Base-by-base conservation (phyloP, 306 rosid genomes). In the Fagus crenata region DNA sequence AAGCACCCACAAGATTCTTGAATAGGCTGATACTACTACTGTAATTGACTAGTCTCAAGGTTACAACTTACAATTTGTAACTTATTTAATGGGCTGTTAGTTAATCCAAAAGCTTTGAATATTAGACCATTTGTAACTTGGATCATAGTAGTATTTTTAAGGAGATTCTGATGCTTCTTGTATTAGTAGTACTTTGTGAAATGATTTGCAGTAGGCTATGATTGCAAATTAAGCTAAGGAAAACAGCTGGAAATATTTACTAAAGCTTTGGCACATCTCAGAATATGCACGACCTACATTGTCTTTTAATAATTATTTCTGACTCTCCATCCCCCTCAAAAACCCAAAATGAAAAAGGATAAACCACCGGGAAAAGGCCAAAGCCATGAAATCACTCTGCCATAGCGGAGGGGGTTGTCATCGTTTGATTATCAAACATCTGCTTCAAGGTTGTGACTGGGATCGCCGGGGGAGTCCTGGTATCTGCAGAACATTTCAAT, bases 391-490 rank as follows among this genome's bases (percentile, higher is more conserved):
- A 17, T 37, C 46, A n/a, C 32, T 65, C 17, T 2, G n/a, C 7
- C 71, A 65, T 65, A 4, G 13, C 7, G 14, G 33, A 4, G 43
- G 28, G 4, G 8, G 71, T 6, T 36, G 49, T 65, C 70, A 37
- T 15, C 32, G 4, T 17, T 36, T 15, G 69, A 35, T 72, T 43
- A 43, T 61, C 78, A 63, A 33, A 82, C 68, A 41, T 43, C 83
- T 9, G 72, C 53, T 56, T 87, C 89, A 87, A 36, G 92, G 72
- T 65, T 86, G 80, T 7, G 92, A 76, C 74, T 85, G 87, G 46
- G 79, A 84, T 5, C 85, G 86, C 80, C 76, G 86, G 72, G 32
- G 85, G 55, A 89, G 91, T 55, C 91, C 97, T 33, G 90, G 92
- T 80, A 89, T 91, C 97, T 91, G 93, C 87, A 85, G 70, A 77